These are phyloP conservation scores for Phymatotrichopsis omnivora DNA, from an alignment of 2,329 filamentous ascomycete species.

Conservation along the genomic window DNA sequence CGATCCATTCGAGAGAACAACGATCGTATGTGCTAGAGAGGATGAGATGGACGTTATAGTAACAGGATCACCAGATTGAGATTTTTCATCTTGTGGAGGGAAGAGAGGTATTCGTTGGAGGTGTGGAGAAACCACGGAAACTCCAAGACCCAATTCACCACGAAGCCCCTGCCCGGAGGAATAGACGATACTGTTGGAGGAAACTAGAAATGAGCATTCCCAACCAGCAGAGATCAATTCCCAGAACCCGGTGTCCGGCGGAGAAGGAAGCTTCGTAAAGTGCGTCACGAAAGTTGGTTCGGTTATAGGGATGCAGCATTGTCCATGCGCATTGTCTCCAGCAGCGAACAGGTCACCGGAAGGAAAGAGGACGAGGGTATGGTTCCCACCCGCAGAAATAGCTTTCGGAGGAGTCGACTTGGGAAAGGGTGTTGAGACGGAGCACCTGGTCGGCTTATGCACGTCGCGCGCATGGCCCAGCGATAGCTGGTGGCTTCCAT, in stretches of 20 bases:
- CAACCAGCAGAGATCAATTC: constrained; percentile 60
- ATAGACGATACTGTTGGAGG: constrained; percentile 45
- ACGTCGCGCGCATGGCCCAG: constrained; percentile 39
- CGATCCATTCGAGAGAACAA: constrained; percentile 61
- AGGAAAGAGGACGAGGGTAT: constrained; percentile 62
- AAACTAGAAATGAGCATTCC: constrained; percentile 59
- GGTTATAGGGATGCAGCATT: constrained; percentile 34
- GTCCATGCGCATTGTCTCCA: constrained; percentile 48
- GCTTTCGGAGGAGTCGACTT: constrained; percentile 36
- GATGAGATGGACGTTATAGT: constrained; percentile 58
- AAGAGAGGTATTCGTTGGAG: constrained; percentile 50
- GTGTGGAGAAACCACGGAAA: constrained; percentile 27
- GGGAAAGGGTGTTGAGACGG: constrained; percentile 34
- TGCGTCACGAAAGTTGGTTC: constrained; percentile 32
- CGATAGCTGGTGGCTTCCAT: constrained; percentile 44
- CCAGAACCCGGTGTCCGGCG: constrained; percentile 18
- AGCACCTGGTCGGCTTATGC: constrained; percentile 31
- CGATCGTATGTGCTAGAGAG: constrained; percentile 68
- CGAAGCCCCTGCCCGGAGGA: constrained; percentile 53
- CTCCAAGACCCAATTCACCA: constrained; percentile 61
- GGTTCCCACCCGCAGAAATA: constrained; percentile 67
- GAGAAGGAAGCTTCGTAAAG: constrained; percentile 15
- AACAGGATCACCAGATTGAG: no score
- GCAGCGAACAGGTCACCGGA: constrained; percentile 52
- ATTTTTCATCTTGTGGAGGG: constrained; percentile 48